These are phyloP conservation scores for Colletotrichum chrysophilum DNA, from an alignment of 2,329 filamentous ascomycete genomes.

Conservation along the genomic window DNA sequence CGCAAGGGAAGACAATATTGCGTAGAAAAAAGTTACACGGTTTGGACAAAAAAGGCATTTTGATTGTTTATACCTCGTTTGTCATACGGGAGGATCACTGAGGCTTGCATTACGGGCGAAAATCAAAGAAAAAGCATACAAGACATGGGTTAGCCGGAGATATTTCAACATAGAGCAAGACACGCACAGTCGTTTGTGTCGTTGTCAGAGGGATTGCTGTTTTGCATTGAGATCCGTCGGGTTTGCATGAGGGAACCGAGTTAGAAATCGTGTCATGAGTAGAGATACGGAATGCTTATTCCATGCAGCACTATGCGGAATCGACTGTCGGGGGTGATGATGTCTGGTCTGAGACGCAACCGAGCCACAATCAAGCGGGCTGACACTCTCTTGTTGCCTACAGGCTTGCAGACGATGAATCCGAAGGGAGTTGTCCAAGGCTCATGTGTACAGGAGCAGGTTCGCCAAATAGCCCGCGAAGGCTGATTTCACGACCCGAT, in stretches of 20 bases:
- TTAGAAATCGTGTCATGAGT: not conserved
- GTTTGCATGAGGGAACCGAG: not conserved
- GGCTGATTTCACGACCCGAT: not conserved
- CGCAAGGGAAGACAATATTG: not conserved
- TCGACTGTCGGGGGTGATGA: not conserved
- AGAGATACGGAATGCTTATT: not conserved
- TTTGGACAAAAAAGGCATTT: not conserved
- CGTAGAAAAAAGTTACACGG: not conserved
- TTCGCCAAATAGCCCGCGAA: too few relatives aligned
- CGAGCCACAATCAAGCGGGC: not conserved
- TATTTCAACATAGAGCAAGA: conserved; percentile 3
- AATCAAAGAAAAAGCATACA: conserved; percentile 12
- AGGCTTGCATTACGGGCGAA: not conserved
- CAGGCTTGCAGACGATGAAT: not conserved
- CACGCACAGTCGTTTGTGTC: not conserved
- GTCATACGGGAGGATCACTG: not conserved
- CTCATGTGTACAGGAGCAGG: not conserved
- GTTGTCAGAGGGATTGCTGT: not conserved
- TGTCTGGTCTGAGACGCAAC: not conserved
- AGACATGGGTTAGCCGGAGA: not conserved
- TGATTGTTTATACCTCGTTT: conserved; percentile 1
- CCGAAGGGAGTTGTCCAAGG: not conserved
- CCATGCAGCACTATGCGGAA: not conserved
- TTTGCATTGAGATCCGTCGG: not conserved
- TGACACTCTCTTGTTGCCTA: not conserved